Evolutionary conservation across 208 protist genomes (phyloP).

Genomic region (Novymonas esmeraldas): DNA sequence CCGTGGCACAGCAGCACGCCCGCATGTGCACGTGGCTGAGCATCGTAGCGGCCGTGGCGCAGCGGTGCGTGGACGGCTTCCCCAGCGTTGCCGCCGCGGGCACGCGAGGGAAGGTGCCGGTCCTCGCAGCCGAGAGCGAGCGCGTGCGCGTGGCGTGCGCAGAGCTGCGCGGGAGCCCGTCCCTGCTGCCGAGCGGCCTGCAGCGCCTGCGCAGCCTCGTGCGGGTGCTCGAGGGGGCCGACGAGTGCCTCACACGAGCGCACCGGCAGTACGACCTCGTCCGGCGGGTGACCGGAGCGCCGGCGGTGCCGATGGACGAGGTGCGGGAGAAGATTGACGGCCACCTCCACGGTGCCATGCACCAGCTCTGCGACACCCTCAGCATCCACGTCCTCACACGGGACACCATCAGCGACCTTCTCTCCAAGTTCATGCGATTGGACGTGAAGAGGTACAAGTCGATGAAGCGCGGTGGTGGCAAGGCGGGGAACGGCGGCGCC

Average conservation of each 20-base stretch:
- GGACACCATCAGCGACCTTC: slow-evolving; percentile 4
- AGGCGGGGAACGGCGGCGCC: slow-evolving; percentile 7
- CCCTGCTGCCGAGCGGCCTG: slow-evolving; percentile 19
- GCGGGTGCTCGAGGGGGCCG: slow-evolving; percentile 9
- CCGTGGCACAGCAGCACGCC: slow-evolving; percentile 19
- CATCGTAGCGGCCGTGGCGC: neutral
- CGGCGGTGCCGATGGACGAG: slow-evolving; percentile 21
- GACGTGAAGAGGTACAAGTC: slow-evolving; percentile 36
- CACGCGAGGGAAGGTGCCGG: slow-evolving; percentile 1
- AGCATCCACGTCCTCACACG: slow-evolving; percentile 22
- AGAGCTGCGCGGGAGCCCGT: neutral
- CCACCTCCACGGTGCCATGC: slow-evolving; percentile 16
- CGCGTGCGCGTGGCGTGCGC: slow-evolving; percentile 7
- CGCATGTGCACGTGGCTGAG: slow-evolving; percentile 18
- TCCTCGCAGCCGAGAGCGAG: slow-evolving; percentile 25
- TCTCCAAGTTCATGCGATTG: slow-evolving; percentile 21
- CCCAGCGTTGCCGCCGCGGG: neutral
- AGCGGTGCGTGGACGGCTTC: slow-evolving; percentile 12
- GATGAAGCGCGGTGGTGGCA: slow-evolving; percentile 20
- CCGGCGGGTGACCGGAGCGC: slow-evolving; percentile 43
- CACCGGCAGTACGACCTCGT: slow-evolving; percentile 38
- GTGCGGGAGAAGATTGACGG: slow-evolving; percentile 1
- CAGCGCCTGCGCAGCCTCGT: slow-evolving; percentile 32
- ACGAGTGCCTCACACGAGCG: slow-evolving; percentile 6
- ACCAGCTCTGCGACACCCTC: slow-evolving; percentile 38